Base-by-base conservation (phyloP, 176 grass and related monocot genomes). In the Oryza longistaminata region DNA sequence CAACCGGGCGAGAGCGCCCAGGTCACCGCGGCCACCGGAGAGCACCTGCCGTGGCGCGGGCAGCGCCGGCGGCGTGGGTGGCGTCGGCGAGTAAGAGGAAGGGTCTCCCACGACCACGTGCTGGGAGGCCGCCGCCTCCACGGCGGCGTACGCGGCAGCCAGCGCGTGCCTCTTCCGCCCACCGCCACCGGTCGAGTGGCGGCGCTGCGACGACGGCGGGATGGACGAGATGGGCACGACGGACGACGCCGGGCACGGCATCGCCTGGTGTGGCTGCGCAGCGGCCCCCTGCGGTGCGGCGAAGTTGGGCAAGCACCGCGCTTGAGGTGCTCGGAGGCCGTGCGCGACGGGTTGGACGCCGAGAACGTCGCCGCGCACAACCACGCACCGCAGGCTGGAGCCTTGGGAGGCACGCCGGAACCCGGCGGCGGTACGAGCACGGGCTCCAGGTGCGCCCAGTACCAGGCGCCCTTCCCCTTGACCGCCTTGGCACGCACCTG, bases 241-340 rank as follows among this genome's bases (percentile, higher is more conserved):
- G 35, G 84, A 86, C 27, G 85, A 81, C 12, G 78, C n/a, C 13
- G 1, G 68, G 33, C 13, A 71, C 5, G 9, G 79, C 17, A 88
- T 11, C 14, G 81, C 79, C 49, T 44, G 81, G n/a, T 39, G 71
- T 3, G 9, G 33, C 26, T 2, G 31, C 31, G 33, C 29, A 3
- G 58, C 46, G 29, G 76, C 24, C 2, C 55, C 69, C 5, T 44
- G 66, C 4, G 83, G 68, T 5, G 79, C 69, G 0, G 88, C 70
- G 68, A 93, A 96, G 83, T 91, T 91, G 74, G 91, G 87, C 94
- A 96, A 2, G 94, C 86, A 0, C 94, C 89, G 55, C 87, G 94
- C 82, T 91, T 96, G 70, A 96, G 84, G 82, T 96, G 94, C 87
- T 96, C 94, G 12, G 94, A 91, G 66, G 91, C 94, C 31, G 91